Percentiles rank a stretch among this genome's conserved stretches.
These are phyloP conservation scores for Hamigera avellanea DNA, from an alignment of 495 filamentous ascomycete genomes.

Conservation along the genomic window DNA sequence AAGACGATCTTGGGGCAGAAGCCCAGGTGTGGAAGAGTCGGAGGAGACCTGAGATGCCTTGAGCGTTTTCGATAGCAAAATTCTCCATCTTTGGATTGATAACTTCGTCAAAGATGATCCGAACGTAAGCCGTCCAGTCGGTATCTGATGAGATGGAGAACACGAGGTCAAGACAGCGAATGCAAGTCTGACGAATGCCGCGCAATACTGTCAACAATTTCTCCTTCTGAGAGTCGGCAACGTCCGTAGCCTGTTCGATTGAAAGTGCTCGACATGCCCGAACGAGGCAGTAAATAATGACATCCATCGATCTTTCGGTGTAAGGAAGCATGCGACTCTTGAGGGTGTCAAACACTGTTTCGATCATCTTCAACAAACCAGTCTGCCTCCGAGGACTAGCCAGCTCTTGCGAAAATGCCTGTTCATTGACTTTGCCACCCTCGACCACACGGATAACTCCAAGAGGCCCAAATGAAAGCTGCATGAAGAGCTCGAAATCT, in stretches of 20 bases:
- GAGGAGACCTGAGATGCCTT: constrained; percentile 73
- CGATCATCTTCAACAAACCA: constrained; percentile 81
- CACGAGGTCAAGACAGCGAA: constrained; percentile 69
- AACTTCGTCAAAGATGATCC: constrained; percentile 57
- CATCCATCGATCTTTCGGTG: constrained; percentile 51
- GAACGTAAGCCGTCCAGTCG: constrained; percentile 60
- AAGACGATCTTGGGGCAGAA: constrained; percentile 46
- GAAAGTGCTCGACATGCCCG: constrained; percentile 50
- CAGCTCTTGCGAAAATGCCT: constrained; percentile 38
- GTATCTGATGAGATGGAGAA: constrained; percentile 56
- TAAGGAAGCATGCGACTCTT: constrained; percentile 55
- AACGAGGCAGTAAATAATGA: constrained; percentile 68
- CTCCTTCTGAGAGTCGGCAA: constrained; percentile 31
- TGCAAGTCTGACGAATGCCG: constrained; percentile 55
- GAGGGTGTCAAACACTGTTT: constrained; percentile 75
- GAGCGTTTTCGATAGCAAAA: constrained; percentile 76
- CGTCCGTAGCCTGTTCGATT: constrained; percentile 19
- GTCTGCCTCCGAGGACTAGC: constrained; percentile 65
- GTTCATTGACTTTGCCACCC: constrained; percentile 34
- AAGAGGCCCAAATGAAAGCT: constrained; percentile 68
- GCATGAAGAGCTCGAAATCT: constrained; percentile 67
- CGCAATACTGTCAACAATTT: constrained; percentile 47
- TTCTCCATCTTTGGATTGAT: constrained; percentile 67
- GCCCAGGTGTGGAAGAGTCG: constrained; percentile 76
- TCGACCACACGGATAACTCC: constrained; percentile 43